A percentile compares a stretch with the other conserved stretches of the same genome.
These are phyloP conservation scores for Herpetospermum pedunculosum DNA, from an alignment of 306 rosid genomes.

Conservation along the genomic window DNA sequence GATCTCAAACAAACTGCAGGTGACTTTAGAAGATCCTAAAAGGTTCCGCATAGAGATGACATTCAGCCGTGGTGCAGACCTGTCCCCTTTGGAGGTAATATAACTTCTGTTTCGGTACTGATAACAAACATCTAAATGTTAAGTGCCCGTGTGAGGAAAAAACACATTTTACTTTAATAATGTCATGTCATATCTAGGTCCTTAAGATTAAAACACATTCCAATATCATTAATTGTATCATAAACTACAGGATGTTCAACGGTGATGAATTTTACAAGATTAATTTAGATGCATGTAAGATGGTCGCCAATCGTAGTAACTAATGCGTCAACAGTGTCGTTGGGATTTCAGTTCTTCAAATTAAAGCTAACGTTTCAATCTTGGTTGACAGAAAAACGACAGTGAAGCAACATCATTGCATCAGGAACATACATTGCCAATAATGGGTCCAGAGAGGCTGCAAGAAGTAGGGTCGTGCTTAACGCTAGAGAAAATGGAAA, in stretches of 20 bases:
- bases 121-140: background rate
- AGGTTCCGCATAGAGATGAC: conserved; percentile 80
- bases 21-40: conserved; percentile 73
- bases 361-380: background rate
- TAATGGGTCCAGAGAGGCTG: conserved; percentile 95
- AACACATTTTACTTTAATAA: background rate
- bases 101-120: background rate
- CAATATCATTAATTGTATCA: background rate
- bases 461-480: conserved; percentile 76
- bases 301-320: background rate
- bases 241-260: background rate
- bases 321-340: background rate
- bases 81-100: conserved; percentile 84
- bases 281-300: background rate
- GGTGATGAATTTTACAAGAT: background rate
- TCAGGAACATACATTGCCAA: conserved; percentile 88
- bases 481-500: conserved; percentile 79
- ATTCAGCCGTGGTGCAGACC: conserved; percentile 94
- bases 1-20: conserved; percentile 45
- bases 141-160: background rate
- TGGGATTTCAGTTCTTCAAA: background rate
- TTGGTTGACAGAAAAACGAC: conserved; percentile 50
- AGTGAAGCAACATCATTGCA: conserved; percentile 57
- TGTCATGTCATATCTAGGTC: background rate
- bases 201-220: background rate